These are phyloP conservation scores for Carex pumila DNA, from an alignment of 176 grass and related monocot species.

Conservation along the genomic window DNA sequence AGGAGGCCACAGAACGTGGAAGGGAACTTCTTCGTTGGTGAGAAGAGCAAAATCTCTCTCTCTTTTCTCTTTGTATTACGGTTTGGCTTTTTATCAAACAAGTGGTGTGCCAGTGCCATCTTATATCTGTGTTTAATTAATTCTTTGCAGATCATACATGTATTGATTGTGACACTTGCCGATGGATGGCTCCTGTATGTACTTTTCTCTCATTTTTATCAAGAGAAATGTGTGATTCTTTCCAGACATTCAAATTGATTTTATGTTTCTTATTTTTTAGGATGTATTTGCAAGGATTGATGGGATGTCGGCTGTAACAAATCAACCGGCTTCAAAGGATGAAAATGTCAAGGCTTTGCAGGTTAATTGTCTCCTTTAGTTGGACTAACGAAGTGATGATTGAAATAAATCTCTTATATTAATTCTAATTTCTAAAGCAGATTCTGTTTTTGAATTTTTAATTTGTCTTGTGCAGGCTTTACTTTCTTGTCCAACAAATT, in stretches of 20 bases:
- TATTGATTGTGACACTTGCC: constrained; percentile 89
- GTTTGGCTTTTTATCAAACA: not conserved
- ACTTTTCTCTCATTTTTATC: not conserved
- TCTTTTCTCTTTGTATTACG: not conserved
- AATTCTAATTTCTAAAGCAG: not conserved
- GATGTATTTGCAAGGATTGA: constrained; percentile 61
- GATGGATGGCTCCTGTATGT: constrained; percentile 83
- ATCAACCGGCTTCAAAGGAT: constrained; percentile 46
- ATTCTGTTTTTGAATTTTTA: not conserved
- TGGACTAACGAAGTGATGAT: not conserved
- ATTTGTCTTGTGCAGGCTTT: constrained; percentile 40
- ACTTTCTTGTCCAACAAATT: constrained; percentile 73
- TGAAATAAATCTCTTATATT: not conserved
- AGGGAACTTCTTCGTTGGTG: constrained; percentile 68
- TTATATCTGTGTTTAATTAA: not conserved
- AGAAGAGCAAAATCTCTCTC: not conserved
- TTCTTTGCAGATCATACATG: constrained; percentile 51
- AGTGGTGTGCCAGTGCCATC: not conserved
- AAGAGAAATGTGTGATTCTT: not conserved
- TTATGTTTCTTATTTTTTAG: constrained; percentile 17
- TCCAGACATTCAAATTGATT: not conserved
- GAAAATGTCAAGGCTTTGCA: constrained; percentile 60
- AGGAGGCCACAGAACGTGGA: constrained; percentile 47
- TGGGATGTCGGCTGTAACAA: constrained; percentile 53
- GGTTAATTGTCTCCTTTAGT: constrained; percentile 20